phyloP scores from a whole-genome alignment of 169 alveolate genomes.

The Amoebophrya sp. region DNA sequence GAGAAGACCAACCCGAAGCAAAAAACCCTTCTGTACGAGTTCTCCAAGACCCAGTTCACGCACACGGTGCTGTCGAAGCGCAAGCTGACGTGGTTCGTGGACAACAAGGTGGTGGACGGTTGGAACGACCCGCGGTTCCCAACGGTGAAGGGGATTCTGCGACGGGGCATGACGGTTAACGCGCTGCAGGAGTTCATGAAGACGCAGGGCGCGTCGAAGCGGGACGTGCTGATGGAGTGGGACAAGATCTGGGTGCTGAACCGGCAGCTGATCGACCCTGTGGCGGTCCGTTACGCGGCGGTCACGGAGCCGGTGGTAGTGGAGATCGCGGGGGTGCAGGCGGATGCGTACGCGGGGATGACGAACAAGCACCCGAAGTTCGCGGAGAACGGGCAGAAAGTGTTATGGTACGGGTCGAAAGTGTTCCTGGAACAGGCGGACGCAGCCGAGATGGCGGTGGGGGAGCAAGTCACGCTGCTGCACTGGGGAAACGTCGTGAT shows the following conservation, averaged over 20 bases:
- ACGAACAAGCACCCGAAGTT: conserved; percentile 36
- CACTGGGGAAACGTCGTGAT: conserved; percentile 88
- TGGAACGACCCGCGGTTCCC: conserved; percentile 98
- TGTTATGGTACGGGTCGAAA: conserved; percentile 46
- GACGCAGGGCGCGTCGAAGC: conserved; percentile 93
- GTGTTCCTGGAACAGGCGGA: conserved; percentile 76
- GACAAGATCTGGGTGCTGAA: conserved; percentile 96
- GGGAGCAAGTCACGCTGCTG: conserved; percentile 84
- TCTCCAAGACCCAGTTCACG: conserved; percentile 79
- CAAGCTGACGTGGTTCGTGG: conserved; percentile 79
- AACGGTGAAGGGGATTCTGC: conserved; percentile 90
- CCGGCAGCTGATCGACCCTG: conserved; percentile 82
- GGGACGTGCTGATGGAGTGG: conserved; percentile 96
- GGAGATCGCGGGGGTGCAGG: conserved; percentile 19
- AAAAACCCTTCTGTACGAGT: conserved; percentile 68
- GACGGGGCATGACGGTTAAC: conserved; percentile 93
- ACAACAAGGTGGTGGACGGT: conserved; percentile 72
- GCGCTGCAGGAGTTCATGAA: conserved; percentile 90
- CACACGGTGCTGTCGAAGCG: conserved; percentile 91
- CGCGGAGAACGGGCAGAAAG: conserved; percentile 31
- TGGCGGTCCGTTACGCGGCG: conserved; percentile 85
- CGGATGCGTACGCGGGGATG: neutral
- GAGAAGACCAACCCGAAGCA: conserved; percentile 20
- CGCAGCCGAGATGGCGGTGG: conserved; percentile 63
- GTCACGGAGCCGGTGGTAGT: conserved; percentile 39